Base-by-base conservation (phyloP, 257 asterid genomes). In the Solanum piurae region DNA sequence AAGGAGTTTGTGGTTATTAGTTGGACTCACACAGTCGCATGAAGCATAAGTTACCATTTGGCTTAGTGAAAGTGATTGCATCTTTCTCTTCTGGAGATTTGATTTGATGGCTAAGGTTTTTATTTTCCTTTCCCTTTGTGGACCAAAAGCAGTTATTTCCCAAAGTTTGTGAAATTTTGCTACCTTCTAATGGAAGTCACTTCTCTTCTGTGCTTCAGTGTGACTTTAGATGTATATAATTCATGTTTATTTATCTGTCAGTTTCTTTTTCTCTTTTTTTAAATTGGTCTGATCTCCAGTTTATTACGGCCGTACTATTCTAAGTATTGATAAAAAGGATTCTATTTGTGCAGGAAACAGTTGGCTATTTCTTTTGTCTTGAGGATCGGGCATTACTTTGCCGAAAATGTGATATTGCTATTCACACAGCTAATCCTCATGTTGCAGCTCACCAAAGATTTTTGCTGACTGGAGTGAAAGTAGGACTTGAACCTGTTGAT, bases 351-450 rank as follows among this genome's bases (percentile, higher is more conserved):
- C 98, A 97, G 99, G 99, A 96, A 93, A 79, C 98, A 0, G 91
- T 90, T 18, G 98, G 99, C 37, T 97, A 93, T 90, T 94, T 97
- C 96, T 97, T 97, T 88, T 97, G 99, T 91, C 91, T 97, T 52
- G 98, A 97, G 91, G 99, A 97, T 87, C 94, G 99, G 68, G 98
- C 99, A 88, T 87, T 97, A 82, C 96, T 97, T 2, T 97, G 99
- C 90, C 85, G 99, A 77, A 95, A 93, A 86, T 97, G 99, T 72
- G 99, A 97, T 89, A 92, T 95, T 21, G 88, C 95, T 31, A 90
- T 95, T 68, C 99, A 97, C 92, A 91, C 95, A 0, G 92, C 86
- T 11, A 97, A 97, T 88, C 3, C 91, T 21, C 88, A 92, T 88
- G 99, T 97, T 84, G 93, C 98, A 33, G 90, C 86, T 40, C 99